Conservation (phyloP, 768 basidiomycete genomes). For the Strobilomyces dryophilus region DNA sequence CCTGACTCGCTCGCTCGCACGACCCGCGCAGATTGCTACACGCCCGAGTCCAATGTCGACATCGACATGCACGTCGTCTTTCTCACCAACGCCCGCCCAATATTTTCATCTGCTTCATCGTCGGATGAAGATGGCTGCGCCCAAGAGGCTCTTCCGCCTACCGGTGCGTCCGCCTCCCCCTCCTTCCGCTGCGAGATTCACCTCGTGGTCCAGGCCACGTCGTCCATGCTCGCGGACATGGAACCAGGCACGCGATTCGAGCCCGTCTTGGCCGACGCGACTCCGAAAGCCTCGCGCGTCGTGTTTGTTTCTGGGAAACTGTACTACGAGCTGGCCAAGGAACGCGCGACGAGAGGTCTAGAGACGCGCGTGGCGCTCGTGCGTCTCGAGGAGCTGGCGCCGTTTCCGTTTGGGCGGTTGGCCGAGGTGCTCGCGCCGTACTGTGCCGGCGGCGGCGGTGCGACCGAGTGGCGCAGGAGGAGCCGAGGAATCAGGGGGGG, state of each 20-base stretch:
- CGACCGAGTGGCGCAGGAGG: conserved; percentile 64
- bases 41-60: conserved; percentile 32
- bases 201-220: conserved; percentile 52
- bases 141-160: conserved; percentile 77
- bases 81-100: conserved; percentile 85
- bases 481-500: conserved; percentile 84
- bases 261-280: conserved; percentile 56
- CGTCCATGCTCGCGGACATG: conserved; percentile 63
- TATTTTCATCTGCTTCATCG: conserved; percentile 91
- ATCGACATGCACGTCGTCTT: conserved; percentile 84
- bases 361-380: conserved; percentile 59
- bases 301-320: conserved; percentile 78
- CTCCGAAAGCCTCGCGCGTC: conserved; percentile 50
- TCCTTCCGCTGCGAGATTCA: not conserved
- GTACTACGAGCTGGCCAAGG: conserved; percentile 81
- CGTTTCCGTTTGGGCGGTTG: conserved; percentile 74
- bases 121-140: conserved; percentile 78
- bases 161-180: conserved; percentile 45
- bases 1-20: not conserved
- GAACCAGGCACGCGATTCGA: conserved; percentile 57
- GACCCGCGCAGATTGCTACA: conserved; percentile 31
- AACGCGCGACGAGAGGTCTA: conserved; percentile 49
- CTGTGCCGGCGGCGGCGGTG: conserved; percentile 34
- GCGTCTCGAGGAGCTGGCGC: conserved; percentile 81
- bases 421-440: conserved; percentile 45